Conservation (phyloP, 805 yeast species). For the Suhomyces sp. region DNA sequence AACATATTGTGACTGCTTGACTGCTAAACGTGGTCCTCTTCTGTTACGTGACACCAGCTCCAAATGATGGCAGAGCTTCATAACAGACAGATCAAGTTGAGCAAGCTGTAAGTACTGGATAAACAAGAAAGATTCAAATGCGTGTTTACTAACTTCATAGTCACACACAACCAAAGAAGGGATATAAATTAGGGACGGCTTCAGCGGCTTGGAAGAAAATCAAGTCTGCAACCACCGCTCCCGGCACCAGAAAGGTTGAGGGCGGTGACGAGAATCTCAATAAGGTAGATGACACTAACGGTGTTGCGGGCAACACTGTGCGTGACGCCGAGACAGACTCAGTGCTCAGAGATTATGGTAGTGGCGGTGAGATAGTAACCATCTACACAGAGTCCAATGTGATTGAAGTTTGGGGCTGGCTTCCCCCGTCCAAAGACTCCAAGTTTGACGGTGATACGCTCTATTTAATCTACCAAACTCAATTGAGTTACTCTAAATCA, state of each 20-base stretch:
- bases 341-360: conserved; percentile 21
- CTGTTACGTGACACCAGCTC: neutral
- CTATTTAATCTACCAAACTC: conserved; percentile 10
- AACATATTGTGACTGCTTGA: neutral
- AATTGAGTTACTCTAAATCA: neutral
- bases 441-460: conserved; percentile 24
- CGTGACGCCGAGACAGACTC: neutral
- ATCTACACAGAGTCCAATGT: conserved; percentile 15
- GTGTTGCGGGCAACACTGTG: neutral
- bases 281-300: neutral
- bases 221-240: conserved; percentile 29
- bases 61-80: conserved; percentile 9
- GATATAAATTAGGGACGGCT: conserved; percentile 38
- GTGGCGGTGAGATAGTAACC: conserved; percentile 31
- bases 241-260: neutral
- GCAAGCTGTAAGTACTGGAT: conserved; percentile 19
- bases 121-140: neutral
- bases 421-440: conserved; percentile 4
- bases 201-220: conserved; percentile 43
- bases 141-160: conserved; percentile 15
- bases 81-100: conserved; percentile 20
- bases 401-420: conserved; percentile 38
- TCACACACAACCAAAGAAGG: conserved; percentile 32
- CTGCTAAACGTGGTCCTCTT: neutral
- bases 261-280: neutral